Percentiles rank a stretch among this genome's conserved stretches.
These are phyloP conservation scores for Linnemannia hyalina DNA, from an alignment of 192 early-diverging fungal species.

Conservation along the genomic window DNA sequence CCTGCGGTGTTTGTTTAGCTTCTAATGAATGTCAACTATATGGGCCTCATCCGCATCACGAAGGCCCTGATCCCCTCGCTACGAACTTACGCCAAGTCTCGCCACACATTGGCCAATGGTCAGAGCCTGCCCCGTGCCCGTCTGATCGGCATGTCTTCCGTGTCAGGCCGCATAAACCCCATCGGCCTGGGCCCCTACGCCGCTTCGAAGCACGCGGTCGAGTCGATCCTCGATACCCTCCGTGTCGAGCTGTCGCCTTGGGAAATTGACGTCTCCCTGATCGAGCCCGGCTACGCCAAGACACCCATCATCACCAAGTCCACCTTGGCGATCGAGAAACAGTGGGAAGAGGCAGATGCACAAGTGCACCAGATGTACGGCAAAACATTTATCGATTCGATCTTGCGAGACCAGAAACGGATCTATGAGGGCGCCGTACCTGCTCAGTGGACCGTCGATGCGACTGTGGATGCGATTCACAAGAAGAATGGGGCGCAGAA, in stretches of 20 bases:
- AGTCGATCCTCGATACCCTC: conserved; percentile 16
- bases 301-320: background rate
- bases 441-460: background rate
- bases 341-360: background rate
- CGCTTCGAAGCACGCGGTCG: conserved; percentile 40
- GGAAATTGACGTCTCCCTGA: conserved; percentile 48
- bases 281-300: conserved; percentile 24
- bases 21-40: background rate
- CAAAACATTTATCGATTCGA: background rate
- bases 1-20: background rate
- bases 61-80: background rate
- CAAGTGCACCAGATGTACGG: background rate
- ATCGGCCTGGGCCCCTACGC: conserved; percentile 14
- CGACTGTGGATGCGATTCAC: conserved; percentile 1
- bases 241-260: conserved; percentile 11
- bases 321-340: background rate
- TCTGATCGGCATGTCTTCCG: background rate
- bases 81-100: background rate
- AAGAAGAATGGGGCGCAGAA: background rate
- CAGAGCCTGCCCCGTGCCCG: background rate
- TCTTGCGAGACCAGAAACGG: background rate
- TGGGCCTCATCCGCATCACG: background rate
- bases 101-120: background rate
- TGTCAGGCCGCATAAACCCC: background rate
- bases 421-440: background rate